Evolutionary conservation across 768 basidiomycete genomes (phyloP), one percentile per base, ranked within the genome.

Genomic region (Leccinum imitatum): DNA sequence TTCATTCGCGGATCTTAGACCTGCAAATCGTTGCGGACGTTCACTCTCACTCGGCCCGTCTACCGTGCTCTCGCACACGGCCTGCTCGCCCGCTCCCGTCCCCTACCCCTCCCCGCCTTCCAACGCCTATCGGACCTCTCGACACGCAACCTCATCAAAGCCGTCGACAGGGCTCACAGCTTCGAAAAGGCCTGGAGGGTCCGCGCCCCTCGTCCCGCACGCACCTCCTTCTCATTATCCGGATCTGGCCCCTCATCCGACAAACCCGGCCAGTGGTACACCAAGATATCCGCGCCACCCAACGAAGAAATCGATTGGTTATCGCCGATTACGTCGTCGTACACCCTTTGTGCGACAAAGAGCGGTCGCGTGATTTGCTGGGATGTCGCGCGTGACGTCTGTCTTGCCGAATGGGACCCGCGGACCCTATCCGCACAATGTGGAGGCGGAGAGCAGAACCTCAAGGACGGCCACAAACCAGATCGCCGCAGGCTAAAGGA

Each of bases 331-430:
- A 89, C 88, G 2, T 86, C 86, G 6, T 86, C 82, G 39, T 90
- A 90, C 66, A 88, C 84, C 4, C 81, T 90, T n/a, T 90, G 87
- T 65, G 86, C 87, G 1, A 90, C 89, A 0, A 89, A 89, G 74
- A 85, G 82, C 53, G 88, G 89, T 5, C 86, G 86, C 65, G 86
- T 90, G 19, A 84, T 90, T 15, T 90, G 88, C 64, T 90, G 89
- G 89, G 87, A 90, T 59, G 83, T 90, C 14, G 82, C 83, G 54
- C 77, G 79, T 3, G 84, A 89, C 53, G 67, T 71, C 15, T 84
- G 83, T 60, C 77, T 89, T 3, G 87, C 86, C 0, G 84, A 89
- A 59, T 90, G 89, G 88, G 82, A 84, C 54, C 87, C 87, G 1
- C 67, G 67, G 14, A 61, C 72, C 3, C 54, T 73, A n/a, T 62